Evolutionary conservation across 768 basidiomycete species (phyloP).

Genomic region (Kwoniella dejecticola): DNA sequence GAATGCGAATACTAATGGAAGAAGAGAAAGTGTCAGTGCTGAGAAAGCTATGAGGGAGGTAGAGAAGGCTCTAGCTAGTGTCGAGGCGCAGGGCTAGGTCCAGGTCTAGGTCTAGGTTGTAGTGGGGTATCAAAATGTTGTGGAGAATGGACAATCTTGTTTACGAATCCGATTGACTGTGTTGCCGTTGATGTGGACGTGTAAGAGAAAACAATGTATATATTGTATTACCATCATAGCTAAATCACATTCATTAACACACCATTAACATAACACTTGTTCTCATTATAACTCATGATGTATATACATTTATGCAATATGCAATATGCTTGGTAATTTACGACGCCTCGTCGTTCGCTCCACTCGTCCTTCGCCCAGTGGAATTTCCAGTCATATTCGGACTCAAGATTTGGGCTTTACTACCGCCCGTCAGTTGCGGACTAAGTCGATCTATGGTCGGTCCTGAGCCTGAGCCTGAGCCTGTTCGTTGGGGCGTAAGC

Average conservation of each 20-base stretch:
- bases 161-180: too few species aligned
- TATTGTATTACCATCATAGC: too few species aligned
- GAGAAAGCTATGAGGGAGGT: slow-evolving; percentile 55
- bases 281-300: too few species aligned
- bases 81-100: slow-evolving; percentile 28
- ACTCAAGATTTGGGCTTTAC: not conserved
- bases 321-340: not conserved
- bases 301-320: too few species aligned
- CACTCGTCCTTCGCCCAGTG: slow-evolving; percentile 3
- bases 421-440: slow-evolving; percentile 26
- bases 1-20: slow-evolving; percentile 17
- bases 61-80: slow-evolving; percentile 44
- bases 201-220: too few species aligned
- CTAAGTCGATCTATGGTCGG: slow-evolving; percentile 7
- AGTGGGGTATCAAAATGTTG: not conserved
- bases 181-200: too few species aligned
- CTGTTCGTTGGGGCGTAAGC: slow-evolving; percentile 7
- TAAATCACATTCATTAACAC: too few species aligned
- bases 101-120: slow-evolving; percentile 10
- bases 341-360: not conserved
- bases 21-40: slow-evolving; percentile 48
- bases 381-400: slow-evolving; percentile 25
- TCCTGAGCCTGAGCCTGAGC: not conserved
- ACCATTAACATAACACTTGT: too few species aligned
- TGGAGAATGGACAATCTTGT: too few species aligned